Conservation (phyloP, 208 protist species). For the Trypanosoma platydactyli region DNA sequence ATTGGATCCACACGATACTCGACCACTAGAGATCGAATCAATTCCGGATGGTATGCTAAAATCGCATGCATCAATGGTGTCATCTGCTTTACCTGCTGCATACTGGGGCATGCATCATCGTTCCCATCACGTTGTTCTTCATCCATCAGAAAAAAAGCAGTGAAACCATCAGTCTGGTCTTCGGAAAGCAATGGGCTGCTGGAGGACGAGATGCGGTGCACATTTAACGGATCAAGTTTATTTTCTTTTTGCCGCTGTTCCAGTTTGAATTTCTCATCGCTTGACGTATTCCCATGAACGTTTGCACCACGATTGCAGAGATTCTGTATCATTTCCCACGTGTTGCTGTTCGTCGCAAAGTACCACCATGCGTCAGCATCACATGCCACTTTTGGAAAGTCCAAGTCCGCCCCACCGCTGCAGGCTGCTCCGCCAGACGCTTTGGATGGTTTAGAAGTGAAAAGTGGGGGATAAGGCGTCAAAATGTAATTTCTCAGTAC, state of each 20-base stretch:
- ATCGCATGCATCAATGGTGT: constrained; percentile 83
- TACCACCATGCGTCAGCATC: constrained; percentile 32
- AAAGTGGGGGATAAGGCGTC: constrained; percentile 34
- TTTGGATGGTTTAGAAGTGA: constrained; percentile 14
- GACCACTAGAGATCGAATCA: constrained; percentile 71
- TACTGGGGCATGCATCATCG: not conserved
- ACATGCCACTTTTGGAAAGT: constrained; percentile 2
- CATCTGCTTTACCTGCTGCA: constrained; percentile 22
- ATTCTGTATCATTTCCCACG: constrained; percentile 33
- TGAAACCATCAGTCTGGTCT: not conserved
- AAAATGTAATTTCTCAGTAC: constrained; percentile 81
- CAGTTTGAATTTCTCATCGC: not conserved
- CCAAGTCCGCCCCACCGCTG: constrained; percentile 12
- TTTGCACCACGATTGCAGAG: constrained; percentile 25
- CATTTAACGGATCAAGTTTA: not conserved
- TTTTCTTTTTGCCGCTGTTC: constrained; percentile 4
- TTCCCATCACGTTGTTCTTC: not conserved
- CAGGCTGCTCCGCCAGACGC: not conserved
- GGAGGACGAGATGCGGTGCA: not conserved
- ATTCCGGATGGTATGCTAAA: constrained; percentile 73
- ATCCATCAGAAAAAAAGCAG: no score
- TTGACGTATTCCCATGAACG: constrained; percentile 18
- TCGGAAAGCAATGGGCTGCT: constrained; percentile 1
- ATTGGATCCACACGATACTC: constrained; percentile 75
- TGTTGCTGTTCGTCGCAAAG: constrained; percentile 20